Evolutionary conservation across 176 grass and related monocot genomes (phyloP).

Genomic region (Oryza brachyantha): DNA sequence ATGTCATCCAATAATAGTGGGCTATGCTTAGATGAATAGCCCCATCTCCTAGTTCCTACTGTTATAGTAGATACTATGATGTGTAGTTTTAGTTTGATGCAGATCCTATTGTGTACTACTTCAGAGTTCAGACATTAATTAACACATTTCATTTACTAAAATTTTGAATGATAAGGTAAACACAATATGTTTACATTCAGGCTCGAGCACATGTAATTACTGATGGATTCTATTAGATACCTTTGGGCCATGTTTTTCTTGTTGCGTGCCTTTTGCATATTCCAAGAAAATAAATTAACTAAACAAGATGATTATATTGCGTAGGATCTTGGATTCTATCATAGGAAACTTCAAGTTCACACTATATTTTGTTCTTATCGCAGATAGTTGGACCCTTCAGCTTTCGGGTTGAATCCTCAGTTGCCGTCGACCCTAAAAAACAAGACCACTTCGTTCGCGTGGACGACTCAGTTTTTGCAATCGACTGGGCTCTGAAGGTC

Average conservation of each 20-base stretch:
- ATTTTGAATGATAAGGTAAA: background rate
- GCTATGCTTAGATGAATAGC: background rate
- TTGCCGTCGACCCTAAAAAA: constrained; percentile 53
- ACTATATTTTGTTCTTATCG: background rate
- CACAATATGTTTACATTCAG: background rate
- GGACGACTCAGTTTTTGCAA: constrained; percentile 68
- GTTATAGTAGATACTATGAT: background rate
- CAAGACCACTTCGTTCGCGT: constrained; percentile 46
- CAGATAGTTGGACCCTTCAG: constrained; percentile 92
- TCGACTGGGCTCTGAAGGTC: constrained; percentile 94
- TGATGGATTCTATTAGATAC: background rate
- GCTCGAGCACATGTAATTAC: background rate
- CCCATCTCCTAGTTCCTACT: background rate
- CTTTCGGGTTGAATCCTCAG: constrained; percentile 77
- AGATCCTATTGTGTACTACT: background rate
- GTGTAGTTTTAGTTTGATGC: constrained; percentile 4
- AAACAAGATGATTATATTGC: background rate
- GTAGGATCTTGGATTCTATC: constrained; percentile 3
- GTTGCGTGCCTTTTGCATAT: background rate
- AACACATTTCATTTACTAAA: constrained; percentile 19
- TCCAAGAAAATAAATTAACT: constrained; percentile 4
- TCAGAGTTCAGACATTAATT: background rate
- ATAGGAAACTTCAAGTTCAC: background rate
- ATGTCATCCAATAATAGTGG: background rate
- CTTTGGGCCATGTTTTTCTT: background rate